phyloP scores from a whole-genome alignment of 495 filamentous ascomycete genomes.

The Massariosphaeria phaeospora region DNA sequence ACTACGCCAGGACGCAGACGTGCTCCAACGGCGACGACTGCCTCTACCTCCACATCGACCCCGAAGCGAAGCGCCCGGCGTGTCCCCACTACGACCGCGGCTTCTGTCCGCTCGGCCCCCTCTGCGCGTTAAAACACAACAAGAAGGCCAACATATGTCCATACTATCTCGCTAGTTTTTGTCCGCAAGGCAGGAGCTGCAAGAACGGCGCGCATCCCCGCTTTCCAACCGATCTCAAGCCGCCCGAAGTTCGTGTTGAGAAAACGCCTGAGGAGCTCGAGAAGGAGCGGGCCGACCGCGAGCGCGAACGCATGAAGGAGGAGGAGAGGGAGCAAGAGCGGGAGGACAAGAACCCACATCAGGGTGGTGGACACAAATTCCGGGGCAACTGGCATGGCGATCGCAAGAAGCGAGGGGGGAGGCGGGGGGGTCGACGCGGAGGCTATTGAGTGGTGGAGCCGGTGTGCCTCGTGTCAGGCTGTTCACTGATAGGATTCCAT shows the following conservation, averaged over 20 bases:
- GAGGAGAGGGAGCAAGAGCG: constrained; percentile 31
- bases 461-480: no score
- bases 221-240: constrained; percentile 66
- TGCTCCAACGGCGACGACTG: constrained; percentile 97
- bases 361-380: constrained; percentile 12
- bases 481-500: no score
- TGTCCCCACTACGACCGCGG: constrained; percentile 95
- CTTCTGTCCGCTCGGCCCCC: constrained; percentile 84
- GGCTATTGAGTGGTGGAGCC: no score
- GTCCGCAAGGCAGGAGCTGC: constrained; percentile 76
- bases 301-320: constrained; percentile 52
- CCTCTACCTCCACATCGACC: constrained; percentile 89
- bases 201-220: constrained; percentile 73
- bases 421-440: constrained; percentile 15
- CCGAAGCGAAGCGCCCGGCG: constrained; percentile 62
- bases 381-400: constrained; percentile 25
- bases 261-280: constrained; percentile 53
- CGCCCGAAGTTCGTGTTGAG: constrained; percentile 60
- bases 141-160: constrained; percentile 63
- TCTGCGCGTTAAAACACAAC: constrained; percentile 82
- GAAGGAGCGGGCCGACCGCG: constrained; percentile 47
- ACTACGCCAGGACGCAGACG: constrained; percentile 70
- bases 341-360: constrained; percentile 27
- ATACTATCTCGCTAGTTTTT: constrained; percentile 93
- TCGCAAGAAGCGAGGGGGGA: constrained; percentile 20